Evolutionary conservation across 192 early-diverging fungal species (phyloP), one percentile per base, ranked within the genome.

Genomic region (Coemansia sp.): DNA sequence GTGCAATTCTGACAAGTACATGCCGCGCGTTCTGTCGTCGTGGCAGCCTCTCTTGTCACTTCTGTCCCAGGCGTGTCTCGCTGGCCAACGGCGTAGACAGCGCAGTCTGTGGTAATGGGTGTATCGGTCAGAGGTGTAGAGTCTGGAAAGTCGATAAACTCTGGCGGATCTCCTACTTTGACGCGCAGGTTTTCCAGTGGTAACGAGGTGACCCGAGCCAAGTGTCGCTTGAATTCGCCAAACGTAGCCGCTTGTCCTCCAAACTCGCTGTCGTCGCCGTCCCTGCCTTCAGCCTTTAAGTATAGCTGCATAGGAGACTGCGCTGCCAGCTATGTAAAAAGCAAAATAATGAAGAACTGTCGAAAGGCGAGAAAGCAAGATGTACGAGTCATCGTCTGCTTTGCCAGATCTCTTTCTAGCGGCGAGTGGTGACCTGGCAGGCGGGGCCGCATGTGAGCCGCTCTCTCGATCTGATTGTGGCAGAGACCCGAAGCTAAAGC

Each of bases 101-200:
- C 11, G 1, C 54, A 57, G 54, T 14, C 31, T 7, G 31, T 34
- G 14, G 14, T 35, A 29, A 81, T 35, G 36, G 64, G 63, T 21
- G 70, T 75, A 44, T 80, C 36, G 31, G 37, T 3, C 3, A 77
- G 64, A 29, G 51, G 61, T 31, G 65, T 63, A 37, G 54, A 40
- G 61, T 83, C 68, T 39, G 64, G 50, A 45, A 69, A 70, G 53
- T 70, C 65, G 2, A 70, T 53, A 24, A 41, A 42, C 13, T 46
- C 41, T 9, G 64, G 77, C 40, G 77, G 77, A 17, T 73, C 35
- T n/a, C 77, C 77, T 13, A 68, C 19, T 62, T 72, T 77, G 40
- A 77, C 64, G 27, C 37, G 31, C 1, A 77, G 19, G 2, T 29
- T 45, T 16, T 42, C 39, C 21, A 37, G 54, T 27, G 69, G 70